phyloP scores from a whole-genome alignment of 2,329 filamentous ascomycete genomes.

The Sporothrix pallida region DNA sequence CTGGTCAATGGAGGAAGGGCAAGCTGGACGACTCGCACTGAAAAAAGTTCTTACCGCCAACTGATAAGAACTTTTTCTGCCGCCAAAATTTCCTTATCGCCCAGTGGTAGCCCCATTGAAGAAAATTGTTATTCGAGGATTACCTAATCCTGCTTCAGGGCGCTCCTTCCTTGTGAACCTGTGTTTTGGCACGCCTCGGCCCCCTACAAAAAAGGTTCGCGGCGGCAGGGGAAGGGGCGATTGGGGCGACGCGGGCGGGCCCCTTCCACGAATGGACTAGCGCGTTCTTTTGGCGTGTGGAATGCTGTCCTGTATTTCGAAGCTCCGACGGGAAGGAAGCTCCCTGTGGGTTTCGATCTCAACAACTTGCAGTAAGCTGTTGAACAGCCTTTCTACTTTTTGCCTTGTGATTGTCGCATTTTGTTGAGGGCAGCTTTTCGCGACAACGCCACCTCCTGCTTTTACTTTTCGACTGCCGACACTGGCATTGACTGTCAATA shows the following conservation, averaged over 20 bases:
- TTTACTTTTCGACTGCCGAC: not conserved
- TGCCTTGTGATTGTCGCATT: slow-evolving; percentile 19
- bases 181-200: not conserved
- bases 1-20: not conserved
- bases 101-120: slow-evolving; percentile 1
- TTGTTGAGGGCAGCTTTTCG: slow-evolving; percentile 16
- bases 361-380: slow-evolving; percentile 22
- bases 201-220: not conserved
- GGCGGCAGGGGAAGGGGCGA: not conserved
- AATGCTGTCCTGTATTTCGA: slow-evolving; percentile 9
- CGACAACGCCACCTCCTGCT: not conserved
- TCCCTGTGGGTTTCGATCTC: not conserved
- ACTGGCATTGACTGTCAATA: not conserved
- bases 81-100: slow-evolving; percentile 36
- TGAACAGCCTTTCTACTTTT: not conserved
- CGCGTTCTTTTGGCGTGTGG: slow-evolving; percentile 10
- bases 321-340: slow-evolving; percentile 19
- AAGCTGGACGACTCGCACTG: not conserved
- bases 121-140: not conserved
- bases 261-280: slow-evolving; percentile 12
- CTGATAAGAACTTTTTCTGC: slow-evolving; percentile 38
- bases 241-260: not conserved
- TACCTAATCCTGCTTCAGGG: not conserved
- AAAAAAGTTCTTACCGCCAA: slow-evolving; percentile 27
- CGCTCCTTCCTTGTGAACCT: not conserved